phyloP scores from a whole-genome alignment of 441 rosid genomes.

The Heliophila coronopifolia region DNA sequence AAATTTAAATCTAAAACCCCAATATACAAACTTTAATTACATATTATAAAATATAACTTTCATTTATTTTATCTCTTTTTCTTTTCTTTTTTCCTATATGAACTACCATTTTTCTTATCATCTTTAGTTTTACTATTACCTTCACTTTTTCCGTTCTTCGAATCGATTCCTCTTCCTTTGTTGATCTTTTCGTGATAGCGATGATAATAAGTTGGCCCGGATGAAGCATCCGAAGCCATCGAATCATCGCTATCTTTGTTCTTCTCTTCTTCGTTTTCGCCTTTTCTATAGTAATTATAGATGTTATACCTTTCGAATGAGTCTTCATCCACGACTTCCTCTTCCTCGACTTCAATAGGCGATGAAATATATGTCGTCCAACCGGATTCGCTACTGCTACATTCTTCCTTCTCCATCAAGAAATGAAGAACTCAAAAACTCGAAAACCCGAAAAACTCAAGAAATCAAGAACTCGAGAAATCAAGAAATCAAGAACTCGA shows the following conservation, averaged over 20 bases:
- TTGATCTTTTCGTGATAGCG: slow-evolving; percentile 26
- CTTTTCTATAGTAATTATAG: slow-evolving; percentile 21
- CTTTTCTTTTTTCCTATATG: slow-evolving; percentile 38
- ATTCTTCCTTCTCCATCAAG: slow-evolving; percentile 45
- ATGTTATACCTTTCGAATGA: slow-evolving; percentile 17
- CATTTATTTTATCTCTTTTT: slow-evolving; percentile 31
- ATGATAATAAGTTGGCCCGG: slow-evolving; percentile 43
- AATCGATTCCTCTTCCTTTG: too few relatives aligned
- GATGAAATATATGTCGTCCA: slow-evolving; percentile 81
- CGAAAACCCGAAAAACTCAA: too few relatives aligned
- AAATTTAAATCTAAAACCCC: background rate
- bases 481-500: too few relatives aligned
- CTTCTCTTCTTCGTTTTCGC: slow-evolving; percentile 19
- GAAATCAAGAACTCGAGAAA: too few relatives aligned
- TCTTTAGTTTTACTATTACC: slow-evolving; percentile 20
- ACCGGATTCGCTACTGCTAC: slow-evolving; percentile 92
- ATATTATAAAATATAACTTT: slow-evolving; percentile 1
- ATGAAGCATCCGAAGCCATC: slow-evolving; percentile 86
- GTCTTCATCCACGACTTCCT: slow-evolving; percentile 30
- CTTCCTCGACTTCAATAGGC: slow-evolving; percentile 53
- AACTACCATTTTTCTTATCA: slow-evolving; percentile 25
- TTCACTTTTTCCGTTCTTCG: slow-evolving; percentile 24
- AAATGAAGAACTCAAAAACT: too few relatives aligned
- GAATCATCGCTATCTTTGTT: slow-evolving; percentile 71
- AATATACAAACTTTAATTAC: slow-evolving; percentile 17